Evolutionary conservation across 2,329 filamentous ascomycete species (phyloP), one percentile per base, ranked within the genome.

Genomic region (Sporothrix luriei): DNA sequence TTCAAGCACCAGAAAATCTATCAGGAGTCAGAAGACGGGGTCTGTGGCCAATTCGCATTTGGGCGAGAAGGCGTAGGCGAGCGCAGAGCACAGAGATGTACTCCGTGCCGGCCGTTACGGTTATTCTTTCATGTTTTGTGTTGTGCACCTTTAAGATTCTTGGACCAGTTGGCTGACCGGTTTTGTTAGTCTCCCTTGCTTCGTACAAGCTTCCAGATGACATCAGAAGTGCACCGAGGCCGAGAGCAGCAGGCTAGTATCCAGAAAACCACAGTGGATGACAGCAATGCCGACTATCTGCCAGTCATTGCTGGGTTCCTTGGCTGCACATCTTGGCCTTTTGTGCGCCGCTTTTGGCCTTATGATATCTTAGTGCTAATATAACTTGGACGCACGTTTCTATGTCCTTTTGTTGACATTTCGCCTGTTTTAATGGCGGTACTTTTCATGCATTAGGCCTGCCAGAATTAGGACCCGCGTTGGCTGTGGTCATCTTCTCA

Each of bases 21-120:
- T 29, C 5, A 29, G 29, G 3, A 29, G 3, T 29, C 29, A 5
- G 29, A 5, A 29, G 57, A 46, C 14, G 40, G n/a, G 24, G n/a
- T n/a, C 13, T 4, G 38, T 26, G 11, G 61, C 43, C 43, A 43
- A 51, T 49, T 49, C 24, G 9, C 26, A 29, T 51, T 43, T 33
- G 43, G 59, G 21, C 38, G 24, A n/a, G 26, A n/a, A n/a, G n/a
- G n/a, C n/a, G n/a, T n/a, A n/a, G n/a, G n/a, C n/a, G n/a, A n/a
- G 52, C 2, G 62, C 46, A 33, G 62, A 66, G 24, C 48, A 26
- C 24, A n/a, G 49, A 43, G 64, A 66, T 43, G 64, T 29, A 43
- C 16, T 43, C 46, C 24, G 46, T 65, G 38, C 14, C n/a, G 13
- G 21, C 29, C n/a, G 38, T 46, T 48, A 21, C 43, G 40, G 24